phyloP scores from a whole-genome alignment of 1,284 basidiomycete species.

The Irpex sp. region DNA sequence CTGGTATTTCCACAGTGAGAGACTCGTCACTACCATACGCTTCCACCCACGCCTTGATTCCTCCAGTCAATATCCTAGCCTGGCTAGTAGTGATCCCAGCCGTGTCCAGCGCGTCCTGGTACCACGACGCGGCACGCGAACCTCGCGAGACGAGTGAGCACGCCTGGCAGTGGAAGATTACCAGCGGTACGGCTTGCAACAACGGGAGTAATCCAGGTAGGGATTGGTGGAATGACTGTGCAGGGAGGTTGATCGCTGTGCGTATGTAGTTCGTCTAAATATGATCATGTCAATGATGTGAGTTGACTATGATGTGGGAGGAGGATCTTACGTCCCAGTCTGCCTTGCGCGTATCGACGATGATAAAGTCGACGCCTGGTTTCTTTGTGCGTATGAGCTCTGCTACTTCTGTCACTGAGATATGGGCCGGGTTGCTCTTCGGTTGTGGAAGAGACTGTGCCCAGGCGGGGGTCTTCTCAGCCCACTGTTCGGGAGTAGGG shows the following conservation, averaged over 20 bases:
- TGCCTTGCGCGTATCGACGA: constrained; percentile 11
- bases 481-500: neutral
- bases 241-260: constrained; percentile 14
- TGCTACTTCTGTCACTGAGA: constrained; percentile 3
- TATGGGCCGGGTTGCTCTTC: constrained; percentile 10
- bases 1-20: constrained; percentile 8
- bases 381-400: constrained; percentile 11
- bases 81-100: constrained; percentile 9
- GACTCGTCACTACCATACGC: constrained; percentile 9
- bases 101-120: constrained; percentile 13
- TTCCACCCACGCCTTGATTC: constrained; percentile 11
- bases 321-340: constrained; percentile 12
- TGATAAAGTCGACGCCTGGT: constrained; percentile 11
- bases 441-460: constrained; percentile 9
- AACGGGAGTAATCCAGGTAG: constrained; percentile 8
- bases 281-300: neutral
- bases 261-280: constrained; percentile 9
- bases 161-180: constrained; percentile 14
- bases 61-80: constrained; percentile 11
- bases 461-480: constrained; percentile 13
- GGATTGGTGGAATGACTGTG: constrained; percentile 14
- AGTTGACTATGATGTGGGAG: neutral
- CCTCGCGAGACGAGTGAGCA: constrained; percentile 10
- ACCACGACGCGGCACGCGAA: constrained; percentile 11
- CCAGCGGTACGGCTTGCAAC: constrained; percentile 7